Base-by-base conservation (phyloP, 768 basidiomycete species). In the Mycena epipterygia region DNA sequence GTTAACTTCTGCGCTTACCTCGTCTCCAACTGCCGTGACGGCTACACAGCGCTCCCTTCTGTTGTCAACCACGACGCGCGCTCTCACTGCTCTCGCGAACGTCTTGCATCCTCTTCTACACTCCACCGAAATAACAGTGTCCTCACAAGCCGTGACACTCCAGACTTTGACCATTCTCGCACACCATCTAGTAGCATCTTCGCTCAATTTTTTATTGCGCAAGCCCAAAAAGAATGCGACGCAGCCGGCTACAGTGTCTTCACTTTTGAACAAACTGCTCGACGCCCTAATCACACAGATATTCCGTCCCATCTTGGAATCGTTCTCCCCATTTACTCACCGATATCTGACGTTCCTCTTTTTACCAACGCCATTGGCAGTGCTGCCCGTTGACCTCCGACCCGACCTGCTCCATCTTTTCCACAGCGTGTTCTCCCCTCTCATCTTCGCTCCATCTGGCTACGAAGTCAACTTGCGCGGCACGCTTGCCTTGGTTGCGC, bases 401-500 rank as follows among this genome's bases (percentile, higher is more conserved):
- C 68, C 74, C 21, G 75, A 76, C 56, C 75, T 78, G 68, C 73
- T 81, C 57, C 69, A 67, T 59, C 66, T 82, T 44, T 79, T 83
- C 64, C 77, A 70, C 68, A 74, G 57, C 30, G 71, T 56, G 19
- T 60, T 76, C 39, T 75, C 75, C 29, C 72, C 61, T 30, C 52
- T 76, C 16, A 46, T 63, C 29, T 57, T 51, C 30, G 64, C 56
- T 57, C 59, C 72, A 52, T 51, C 73, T 51, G 58, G 68, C 42
- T 72, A 71, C 73, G 65, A 71, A 65, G 67, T 67, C 71, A 58
- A 68, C 58, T 58, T 77, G 14, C 73, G 75, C 23, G 71, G 70
- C 35, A 77, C 83, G n/a, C 75, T 86, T 64, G 78, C 83, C 32
- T 69, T 87, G 68, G 81, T 81, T 66, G 78, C 81, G 13, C 70